These are phyloP conservation scores for Zoysia japonica DNA, from an alignment of 176 grass and related monocot species.

Conservation along the genomic window DNA sequence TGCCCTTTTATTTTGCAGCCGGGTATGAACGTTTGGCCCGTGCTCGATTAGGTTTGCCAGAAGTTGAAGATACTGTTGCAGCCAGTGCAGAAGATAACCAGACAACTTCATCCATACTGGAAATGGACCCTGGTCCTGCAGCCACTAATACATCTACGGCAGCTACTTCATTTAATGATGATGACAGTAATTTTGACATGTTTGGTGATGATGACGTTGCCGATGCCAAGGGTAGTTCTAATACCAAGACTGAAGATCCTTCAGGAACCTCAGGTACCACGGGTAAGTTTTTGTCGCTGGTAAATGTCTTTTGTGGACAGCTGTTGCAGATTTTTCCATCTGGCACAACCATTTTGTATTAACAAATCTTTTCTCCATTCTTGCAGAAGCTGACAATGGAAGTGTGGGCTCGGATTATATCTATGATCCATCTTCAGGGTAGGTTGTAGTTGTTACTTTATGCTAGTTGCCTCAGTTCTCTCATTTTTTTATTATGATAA, in stretches of 20 bases:
- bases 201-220: constrained; percentile 78
- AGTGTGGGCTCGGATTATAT: constrained; percentile 68
- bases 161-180: constrained; percentile 21
- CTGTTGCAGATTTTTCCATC: not conserved
- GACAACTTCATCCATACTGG: constrained; percentile 54
- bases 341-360: constrained; percentile 7
- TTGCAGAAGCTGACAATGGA: constrained; percentile 67
- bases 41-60: constrained; percentile 59
- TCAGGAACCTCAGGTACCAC: constrained; percentile 29
- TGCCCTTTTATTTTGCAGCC: constrained; percentile 49
- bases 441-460: constrained; percentile 35
- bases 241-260: constrained; percentile 43
- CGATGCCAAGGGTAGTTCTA: constrained; percentile 48
- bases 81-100: constrained; percentile 45
- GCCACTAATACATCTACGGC: constrained; percentile 46
- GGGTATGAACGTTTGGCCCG: constrained; percentile 78
- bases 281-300: constrained; percentile 3
- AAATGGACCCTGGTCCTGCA: constrained; percentile 50
- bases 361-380: constrained; percentile 8
- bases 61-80: constrained; percentile 53
- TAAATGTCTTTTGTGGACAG: constrained; percentile 10
- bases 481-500: not conserved
- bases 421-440: constrained; percentile 85
- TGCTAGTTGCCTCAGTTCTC: not conserved
- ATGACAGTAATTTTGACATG: constrained; percentile 72